A percentile compares a stretch with the other conserved stretches of the same genome.
Conservation (phyloP, 2,329 filamentous ascomycete genomes). For the Epichloe elymi region DNA sequence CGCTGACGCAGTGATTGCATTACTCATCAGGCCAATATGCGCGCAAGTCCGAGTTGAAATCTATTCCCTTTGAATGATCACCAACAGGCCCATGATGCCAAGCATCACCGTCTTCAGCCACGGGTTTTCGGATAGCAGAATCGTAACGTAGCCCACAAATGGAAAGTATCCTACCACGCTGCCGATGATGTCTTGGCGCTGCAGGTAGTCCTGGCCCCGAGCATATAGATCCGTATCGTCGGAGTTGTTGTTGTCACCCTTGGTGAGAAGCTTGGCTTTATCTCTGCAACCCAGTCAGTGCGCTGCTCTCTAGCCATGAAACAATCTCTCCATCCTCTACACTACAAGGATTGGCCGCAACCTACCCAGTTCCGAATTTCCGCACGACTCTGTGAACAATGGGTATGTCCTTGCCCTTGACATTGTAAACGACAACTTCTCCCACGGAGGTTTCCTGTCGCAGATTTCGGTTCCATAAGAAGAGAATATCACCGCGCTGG, state of each 20-base stretch:
- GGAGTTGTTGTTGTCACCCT: constrained; percentile 90
- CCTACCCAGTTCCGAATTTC: constrained; percentile 48
- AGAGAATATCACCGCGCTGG: constrained; percentile 62
- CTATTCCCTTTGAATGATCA: constrained; percentile 81
- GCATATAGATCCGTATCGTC: constrained; percentile 88
- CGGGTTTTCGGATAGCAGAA: constrained; percentile 85
- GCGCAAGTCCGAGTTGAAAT: background rate
- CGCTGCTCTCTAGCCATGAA: too few relatives aligned
- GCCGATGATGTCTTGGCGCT: constrained; percentile 81
- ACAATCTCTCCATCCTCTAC: too few relatives aligned
- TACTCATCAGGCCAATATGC: background rate
- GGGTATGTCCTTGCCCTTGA: constrained; percentile 87
- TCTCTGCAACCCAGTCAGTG: constrained; percentile 23
- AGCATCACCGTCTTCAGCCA: constrained; percentile 95
- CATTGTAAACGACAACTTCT: constrained; percentile 58
- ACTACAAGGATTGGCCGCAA: constrained; percentile 1
- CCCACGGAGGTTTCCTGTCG: constrained; percentile 41
- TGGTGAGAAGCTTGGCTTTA: constrained; percentile 69
- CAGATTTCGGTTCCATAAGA: constrained; percentile 62
- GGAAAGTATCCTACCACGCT: constrained; percentile 87
- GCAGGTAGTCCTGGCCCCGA: constrained; percentile 71
- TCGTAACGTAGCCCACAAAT: constrained; percentile 93
- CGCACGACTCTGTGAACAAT: constrained; percentile 91
- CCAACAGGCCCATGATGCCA: constrained; percentile 87
- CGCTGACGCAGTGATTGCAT: background rate